Conservation (phyloP, 139 green algal species). For the Eudorina sp. region DNA sequence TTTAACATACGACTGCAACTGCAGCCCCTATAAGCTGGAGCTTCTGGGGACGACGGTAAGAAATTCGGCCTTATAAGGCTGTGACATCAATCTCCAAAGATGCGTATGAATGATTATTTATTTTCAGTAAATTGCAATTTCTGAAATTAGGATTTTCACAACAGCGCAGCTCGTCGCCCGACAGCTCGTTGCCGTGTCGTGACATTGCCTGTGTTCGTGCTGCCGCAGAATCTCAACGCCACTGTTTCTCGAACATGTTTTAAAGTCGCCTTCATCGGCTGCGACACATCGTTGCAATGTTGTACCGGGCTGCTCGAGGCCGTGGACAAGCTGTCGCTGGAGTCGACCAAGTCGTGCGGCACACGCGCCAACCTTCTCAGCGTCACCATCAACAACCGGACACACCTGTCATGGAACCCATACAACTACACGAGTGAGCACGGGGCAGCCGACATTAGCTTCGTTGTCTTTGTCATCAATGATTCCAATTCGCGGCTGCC, state of each 20-base stretch:
- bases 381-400: neutral
- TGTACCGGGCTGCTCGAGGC: neutral
- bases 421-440: neutral
- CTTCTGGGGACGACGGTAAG: neutral
- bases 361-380: neutral
- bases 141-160: no score
- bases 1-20: neutral
- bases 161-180: no score
- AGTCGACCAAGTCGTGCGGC: neutral
- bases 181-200: no score
- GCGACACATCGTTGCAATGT: neutral
- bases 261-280: neutral
- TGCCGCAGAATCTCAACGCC: neutral
- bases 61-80: no score
- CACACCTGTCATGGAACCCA: neutral
- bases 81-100: no score
- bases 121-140: no score
- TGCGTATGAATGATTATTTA: no score
- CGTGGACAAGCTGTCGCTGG: slow-evolving; percentile 1
- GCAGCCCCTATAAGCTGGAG: neutral
- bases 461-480: no score
- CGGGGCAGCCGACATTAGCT: no score
- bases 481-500: no score
- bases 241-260: neutral
- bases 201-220: no score